Evolutionary conservation across 345 rosid species (phyloP), one percentile per base, ranked within the genome.

Genomic region (Citropsis articulata): DNA sequence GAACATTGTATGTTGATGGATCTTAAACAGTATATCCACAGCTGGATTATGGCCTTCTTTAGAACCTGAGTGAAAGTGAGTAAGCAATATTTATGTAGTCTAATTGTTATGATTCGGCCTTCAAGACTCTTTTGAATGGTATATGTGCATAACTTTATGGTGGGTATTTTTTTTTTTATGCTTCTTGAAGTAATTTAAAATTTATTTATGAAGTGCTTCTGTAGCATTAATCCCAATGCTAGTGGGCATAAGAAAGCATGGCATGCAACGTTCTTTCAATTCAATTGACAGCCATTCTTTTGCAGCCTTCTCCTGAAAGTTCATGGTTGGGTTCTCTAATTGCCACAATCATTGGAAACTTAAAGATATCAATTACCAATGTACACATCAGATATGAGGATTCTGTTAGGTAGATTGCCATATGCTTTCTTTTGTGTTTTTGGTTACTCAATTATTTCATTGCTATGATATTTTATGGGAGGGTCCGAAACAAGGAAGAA

Each of bases 351-450:
- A 96, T 96, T 70, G 99, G 99, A 85, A 96, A 96, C 81, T 94
- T 96, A 73, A 96, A 94, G 89, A 92, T 96, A 87, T 90, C 99
- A 74, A 94, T 96, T 79, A 92, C 90, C 94, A 96, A 96, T 88
- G 97, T 96, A 81, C 99, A 96, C 89, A 84, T 96, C 81, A 89
- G 99, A 93, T 92, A 90, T 61, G 99, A 96, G 87, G 97, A 96
- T 86, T 90, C 91, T 66, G 78, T 87, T 81, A 96, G 97, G 99
- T 96, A 79, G 75, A 89, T 83, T 76, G 69, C 67, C 77, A 61
- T 73, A 50, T 74, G 53, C 59, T 71, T 71, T 68, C 68, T 75
- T 68, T n/a, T 33, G 28, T 63, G 16, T 69, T 81, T 62, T 50
- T 16, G 12, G 42, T 66, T 31, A 71, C 25, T 66, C 75, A 62